Evolutionary conservation across 208 protist genomes (phyloP).

Genomic region (Naegleria fowleri): DNA sequence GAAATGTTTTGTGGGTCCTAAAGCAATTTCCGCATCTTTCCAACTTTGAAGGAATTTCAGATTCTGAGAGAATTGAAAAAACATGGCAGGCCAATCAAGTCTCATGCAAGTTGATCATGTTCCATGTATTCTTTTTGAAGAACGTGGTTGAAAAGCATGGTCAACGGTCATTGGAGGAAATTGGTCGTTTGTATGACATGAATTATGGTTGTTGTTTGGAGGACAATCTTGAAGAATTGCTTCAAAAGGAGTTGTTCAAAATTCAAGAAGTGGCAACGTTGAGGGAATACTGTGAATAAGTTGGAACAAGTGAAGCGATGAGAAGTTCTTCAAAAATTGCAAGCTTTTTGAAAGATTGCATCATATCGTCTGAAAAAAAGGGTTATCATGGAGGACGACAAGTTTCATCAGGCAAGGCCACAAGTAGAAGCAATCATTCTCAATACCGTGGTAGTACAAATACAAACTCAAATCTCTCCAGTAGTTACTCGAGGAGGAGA

Average conservation of each 20-base stretch:
- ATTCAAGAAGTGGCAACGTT: background rate
- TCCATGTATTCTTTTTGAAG: background rate
- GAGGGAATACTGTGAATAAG: background rate
- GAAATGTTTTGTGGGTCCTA: background rate
- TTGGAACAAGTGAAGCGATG: background rate
- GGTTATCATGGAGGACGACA: too few relatives aligned
- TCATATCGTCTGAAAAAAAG: too few relatives aligned
- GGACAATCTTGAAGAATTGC: background rate
- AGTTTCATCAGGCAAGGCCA: too few relatives aligned
- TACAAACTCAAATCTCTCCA: too few relatives aligned
- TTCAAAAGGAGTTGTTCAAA: background rate
- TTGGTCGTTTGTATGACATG: background rate
- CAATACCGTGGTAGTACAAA: too few relatives aligned
- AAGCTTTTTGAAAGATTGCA: too few relatives aligned
- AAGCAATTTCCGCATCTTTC: background rate
- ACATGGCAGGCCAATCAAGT: background rate
- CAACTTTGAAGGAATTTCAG: background rate
- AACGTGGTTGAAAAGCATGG: background rate
- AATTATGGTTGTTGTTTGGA: background rate
- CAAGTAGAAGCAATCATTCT: too few relatives aligned
- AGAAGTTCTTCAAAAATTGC: background rate
- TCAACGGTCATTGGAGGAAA: background rate
- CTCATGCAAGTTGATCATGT: background rate
- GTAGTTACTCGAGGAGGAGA: too few relatives aligned
- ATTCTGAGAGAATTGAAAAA: background rate